These are phyloP conservation scores for Salvia miltiorrhiza DNA, from an alignment of 257 asterid genomes.

Conservation along the genomic window DNA sequence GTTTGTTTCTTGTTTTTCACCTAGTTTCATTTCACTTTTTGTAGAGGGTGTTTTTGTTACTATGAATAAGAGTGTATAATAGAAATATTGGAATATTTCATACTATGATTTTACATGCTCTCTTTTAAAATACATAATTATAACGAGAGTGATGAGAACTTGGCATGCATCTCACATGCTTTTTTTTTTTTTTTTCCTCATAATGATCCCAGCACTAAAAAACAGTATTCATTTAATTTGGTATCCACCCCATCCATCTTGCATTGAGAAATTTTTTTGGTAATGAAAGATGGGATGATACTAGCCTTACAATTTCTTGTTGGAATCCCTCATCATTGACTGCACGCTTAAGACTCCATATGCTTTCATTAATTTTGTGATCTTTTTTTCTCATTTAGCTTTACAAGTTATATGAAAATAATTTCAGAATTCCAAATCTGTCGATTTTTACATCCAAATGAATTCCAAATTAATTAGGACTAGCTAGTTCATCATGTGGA, in stretches of 20 bases:
- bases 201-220: conserved; percentile 28
- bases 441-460: background rate
- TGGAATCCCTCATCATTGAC: conserved; percentile 8
- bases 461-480: background rate
- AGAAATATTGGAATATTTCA: background rate
- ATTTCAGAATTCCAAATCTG: background rate
- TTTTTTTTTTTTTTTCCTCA: conserved; percentile 15
- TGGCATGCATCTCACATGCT: conserved; percentile 34
- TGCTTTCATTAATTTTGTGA: background rate
- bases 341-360: conserved; percentile 4
- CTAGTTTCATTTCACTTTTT: conserved; percentile 18
- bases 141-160: conserved; percentile 17
- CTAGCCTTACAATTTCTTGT: conserved; percentile 8
- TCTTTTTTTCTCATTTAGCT: background rate
- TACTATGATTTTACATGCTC: background rate
- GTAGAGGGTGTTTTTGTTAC: conserved; percentile 1
- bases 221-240: background rate
- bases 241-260: conserved; percentile 4
- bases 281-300: conserved; percentile 15
- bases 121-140: conserved; percentile 18
- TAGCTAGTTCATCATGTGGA: background rate
- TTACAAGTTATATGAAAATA: background rate
- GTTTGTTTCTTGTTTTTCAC: conserved; percentile 18
- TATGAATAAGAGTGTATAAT: conserved; percentile 6
- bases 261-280: background rate